These are phyloP conservation scores for Puccinia hordei DNA, from an alignment of 1,284 basidiomycete species.

Conservation along the genomic window DNA sequence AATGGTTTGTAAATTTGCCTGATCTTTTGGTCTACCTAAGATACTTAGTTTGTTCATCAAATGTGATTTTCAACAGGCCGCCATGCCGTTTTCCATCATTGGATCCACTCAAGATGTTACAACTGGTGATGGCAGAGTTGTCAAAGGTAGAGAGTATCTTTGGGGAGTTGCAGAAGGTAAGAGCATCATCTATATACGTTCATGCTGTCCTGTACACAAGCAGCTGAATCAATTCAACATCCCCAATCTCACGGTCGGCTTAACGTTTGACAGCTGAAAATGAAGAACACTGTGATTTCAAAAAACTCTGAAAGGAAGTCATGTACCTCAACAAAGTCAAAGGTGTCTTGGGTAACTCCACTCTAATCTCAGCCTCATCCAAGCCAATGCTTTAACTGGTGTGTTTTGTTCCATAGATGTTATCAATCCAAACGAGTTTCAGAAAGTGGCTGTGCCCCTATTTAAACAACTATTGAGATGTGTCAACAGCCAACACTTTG, in stretches of 20 bases:
- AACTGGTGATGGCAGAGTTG: slow-evolving; percentile 83
- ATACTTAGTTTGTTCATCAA: neutral
- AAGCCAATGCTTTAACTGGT: neutral
- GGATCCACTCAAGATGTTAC: slow-evolving; percentile 92
- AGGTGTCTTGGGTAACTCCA: slow-evolving; percentile 70
- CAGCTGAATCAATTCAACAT: neutral
- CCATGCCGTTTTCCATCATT: slow-evolving; percentile 98
- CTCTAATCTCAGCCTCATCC: neutral
- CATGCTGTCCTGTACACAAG: neutral
- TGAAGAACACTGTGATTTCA: slow-evolving; percentile 98
- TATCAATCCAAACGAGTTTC: slow-evolving; percentile 93
- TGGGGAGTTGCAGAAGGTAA: slow-evolving; percentile 97
- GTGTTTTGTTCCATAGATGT: slow-evolving; percentile 68
- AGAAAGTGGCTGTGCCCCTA: slow-evolving; percentile 89
- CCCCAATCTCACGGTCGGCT: neutral
- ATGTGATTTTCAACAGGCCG: slow-evolving; percentile 62
- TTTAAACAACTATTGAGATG: slow-evolving; percentile 95
- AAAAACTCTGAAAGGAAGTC: slow-evolving; percentile 98
- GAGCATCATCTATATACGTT: slow-evolving; percentile 54
- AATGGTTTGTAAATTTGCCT: slow-evolving; percentile 58
- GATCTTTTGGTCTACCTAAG: neutral
- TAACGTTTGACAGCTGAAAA: slow-evolving; percentile 74
- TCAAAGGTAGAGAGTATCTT: slow-evolving; percentile 98
- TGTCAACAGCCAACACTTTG: slow-evolving; percentile 99
- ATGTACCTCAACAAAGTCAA: slow-evolving; percentile 99